These are phyloP conservation scores for Tolypocladium tundrense DNA, from an alignment of 2,329 filamentous ascomycete species.

Conservation along the genomic window DNA sequence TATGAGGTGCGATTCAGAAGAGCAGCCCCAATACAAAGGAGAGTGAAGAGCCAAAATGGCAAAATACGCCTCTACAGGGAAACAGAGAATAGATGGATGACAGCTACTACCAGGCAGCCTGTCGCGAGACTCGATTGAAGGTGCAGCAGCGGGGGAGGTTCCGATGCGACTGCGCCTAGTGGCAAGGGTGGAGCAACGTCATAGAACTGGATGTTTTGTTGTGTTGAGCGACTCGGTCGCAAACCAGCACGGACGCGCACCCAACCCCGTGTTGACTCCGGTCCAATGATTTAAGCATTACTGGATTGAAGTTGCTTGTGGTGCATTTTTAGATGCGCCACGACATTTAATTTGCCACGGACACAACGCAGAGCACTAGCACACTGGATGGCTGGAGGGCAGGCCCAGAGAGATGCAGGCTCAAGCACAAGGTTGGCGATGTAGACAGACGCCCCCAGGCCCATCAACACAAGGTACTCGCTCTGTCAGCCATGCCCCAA, in stretches of 20 bases:
- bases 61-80: neutral
- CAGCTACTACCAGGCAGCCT: neutral
- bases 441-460: neutral
- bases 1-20: conserved; percentile 7
- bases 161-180: neutral
- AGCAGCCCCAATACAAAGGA: neutral
- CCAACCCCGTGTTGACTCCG: neutral
- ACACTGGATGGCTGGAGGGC: neutral
- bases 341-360: neutral
- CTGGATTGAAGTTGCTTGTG: neutral
- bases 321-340: neutral
- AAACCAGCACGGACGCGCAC: neutral
- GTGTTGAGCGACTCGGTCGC: neutral
- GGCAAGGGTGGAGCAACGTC: conserved; percentile 1
- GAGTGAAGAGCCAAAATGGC: neutral
- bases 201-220: neutral
- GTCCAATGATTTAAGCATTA: neutral
- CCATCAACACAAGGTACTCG: neutral
- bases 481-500: neutral
- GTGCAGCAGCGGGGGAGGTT: neutral
- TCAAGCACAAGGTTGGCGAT: neutral
- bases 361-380: neutral
- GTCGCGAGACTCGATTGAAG: neutral
- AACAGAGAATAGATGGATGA: neutral
- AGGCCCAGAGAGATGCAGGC: neutral